Evolutionary conservation across 768 basidiomycete species (phyloP).

Genomic region (Termitomyces bulborhizus): DNA sequence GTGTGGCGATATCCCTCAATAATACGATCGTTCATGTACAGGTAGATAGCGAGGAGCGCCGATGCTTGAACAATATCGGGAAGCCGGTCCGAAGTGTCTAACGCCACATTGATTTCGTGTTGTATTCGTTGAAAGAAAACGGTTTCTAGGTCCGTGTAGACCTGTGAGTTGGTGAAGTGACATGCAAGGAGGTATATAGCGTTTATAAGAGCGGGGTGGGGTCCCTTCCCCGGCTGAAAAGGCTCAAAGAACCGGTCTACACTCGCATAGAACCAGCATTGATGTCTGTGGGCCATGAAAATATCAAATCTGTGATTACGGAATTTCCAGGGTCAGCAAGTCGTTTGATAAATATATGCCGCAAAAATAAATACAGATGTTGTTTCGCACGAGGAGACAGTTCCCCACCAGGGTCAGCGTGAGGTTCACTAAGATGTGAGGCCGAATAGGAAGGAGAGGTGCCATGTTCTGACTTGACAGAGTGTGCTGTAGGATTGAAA

Average conservation of each 20-base stretch:
- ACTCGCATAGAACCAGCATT: conserved; percentile 52
- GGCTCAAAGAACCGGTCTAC: conserved; percentile 34
- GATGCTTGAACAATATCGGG: conserved; percentile 57
- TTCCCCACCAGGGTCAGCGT: conserved; percentile 20
- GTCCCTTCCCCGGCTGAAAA: conserved; percentile 22
- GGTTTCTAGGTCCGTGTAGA: conserved; percentile 36
- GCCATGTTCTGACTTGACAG: neutral
- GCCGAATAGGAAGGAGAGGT: conserved; percentile 10
- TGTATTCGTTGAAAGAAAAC: conserved; percentile 44
- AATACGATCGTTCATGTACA: conserved; percentile 48
- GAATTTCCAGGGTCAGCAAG: neutral
- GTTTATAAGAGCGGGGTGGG: conserved; percentile 55
- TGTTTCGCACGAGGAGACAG: conserved; percentile 29
- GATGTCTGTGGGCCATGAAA: conserved; percentile 51
- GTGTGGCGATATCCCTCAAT: conserved; percentile 60
- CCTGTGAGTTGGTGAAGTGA: conserved; percentile 41
- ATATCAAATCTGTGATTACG: conserved; percentile 36
- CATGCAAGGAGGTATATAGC: conserved; percentile 58
- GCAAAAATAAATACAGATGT: conserved; percentile 23
- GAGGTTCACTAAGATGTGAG: conserved; percentile 10
- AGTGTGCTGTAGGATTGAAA: neutral
- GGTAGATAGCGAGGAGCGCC: conserved; percentile 53
- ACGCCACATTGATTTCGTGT: conserved; percentile 44
- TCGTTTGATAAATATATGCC: neutral
- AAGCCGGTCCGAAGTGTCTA: conserved; percentile 49